Evolutionary conservation across 371 early-diverging fungal genomes (phyloP).

Genomic region (Saksenaea oblongispora): DNA sequence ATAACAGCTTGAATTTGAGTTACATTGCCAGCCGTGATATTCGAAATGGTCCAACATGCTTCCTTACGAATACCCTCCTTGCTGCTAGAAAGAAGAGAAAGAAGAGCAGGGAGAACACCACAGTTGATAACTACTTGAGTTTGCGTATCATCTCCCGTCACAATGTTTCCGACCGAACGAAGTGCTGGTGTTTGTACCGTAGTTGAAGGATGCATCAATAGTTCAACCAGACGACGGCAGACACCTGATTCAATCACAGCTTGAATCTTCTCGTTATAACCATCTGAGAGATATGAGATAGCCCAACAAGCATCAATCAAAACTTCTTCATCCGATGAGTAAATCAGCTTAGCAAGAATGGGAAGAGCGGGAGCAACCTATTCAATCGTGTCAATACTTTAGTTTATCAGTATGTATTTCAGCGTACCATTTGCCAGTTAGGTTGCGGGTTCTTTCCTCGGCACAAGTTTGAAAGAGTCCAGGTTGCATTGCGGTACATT

Average conservation of each 20-base stretch:
- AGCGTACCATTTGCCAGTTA: constrained; percentile 77
- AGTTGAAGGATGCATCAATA: constrained; percentile 84
- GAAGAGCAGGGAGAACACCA: constrained; percentile 85
- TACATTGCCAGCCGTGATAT: constrained; percentile 99
- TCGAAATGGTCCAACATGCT: constrained; percentile 99
- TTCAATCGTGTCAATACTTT: neutral
- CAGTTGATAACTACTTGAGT: constrained; percentile 96
- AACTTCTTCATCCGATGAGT: constrained; percentile 94
- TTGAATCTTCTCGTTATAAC: constrained; percentile 93
- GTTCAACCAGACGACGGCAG: constrained; percentile 89
- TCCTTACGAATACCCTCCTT: constrained; percentile 98
- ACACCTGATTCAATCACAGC: constrained; percentile 96
- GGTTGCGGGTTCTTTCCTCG: constrained; percentile 98
- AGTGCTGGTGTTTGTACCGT: constrained; percentile 97
- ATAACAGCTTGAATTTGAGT: constrained; percentile 95
- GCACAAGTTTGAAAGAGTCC: constrained; percentile 99
- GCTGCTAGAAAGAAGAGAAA: constrained; percentile 77
- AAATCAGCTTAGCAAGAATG: constrained; percentile 87
- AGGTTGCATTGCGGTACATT: constrained; percentile 98
- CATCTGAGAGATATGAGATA: constrained; percentile 98
- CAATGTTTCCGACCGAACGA: constrained; percentile 99
- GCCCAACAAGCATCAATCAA: constrained; percentile 99
- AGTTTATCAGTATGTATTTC: neutral
- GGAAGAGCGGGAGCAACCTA: constrained; percentile 87
- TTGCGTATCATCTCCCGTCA: constrained; percentile 98